Base-by-base conservation (phyloP, 257 asterid species). In the Forsythia suspensa region DNA sequence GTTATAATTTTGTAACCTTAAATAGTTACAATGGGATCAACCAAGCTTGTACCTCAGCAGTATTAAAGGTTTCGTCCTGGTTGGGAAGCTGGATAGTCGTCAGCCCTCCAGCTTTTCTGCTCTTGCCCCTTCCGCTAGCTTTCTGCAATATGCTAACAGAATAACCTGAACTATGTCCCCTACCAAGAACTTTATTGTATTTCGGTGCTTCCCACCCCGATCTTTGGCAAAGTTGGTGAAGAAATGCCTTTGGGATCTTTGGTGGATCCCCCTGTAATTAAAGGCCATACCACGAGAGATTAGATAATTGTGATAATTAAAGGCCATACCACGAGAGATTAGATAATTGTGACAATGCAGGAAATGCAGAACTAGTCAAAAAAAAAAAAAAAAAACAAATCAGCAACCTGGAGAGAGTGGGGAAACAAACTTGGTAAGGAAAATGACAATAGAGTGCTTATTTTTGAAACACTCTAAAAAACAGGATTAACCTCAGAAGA, bases 171-270 rank as follows among this genome's bases (percentile, higher is more conserved):
- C 52, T 80, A 52, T 80, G 82, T 75, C 88, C 90, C 76, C 82
- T 87, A 80, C 86, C 90, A 73, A 74, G 83, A 79, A 85, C 84
- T 88, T 90, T 93, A 52, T 85, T 89, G 81, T 91, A 95, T 85
- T 89, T 95, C n/a, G 98, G 99, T 16, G 98, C 98, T 79, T 91
- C 99, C 99, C 99, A 95, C 24, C n/a, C 97, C 75, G 92, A 93
- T 88, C 82, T 93, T 88, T 93, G 97, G 87, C 98, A 93, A 88
- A 93, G 95, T 80, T 95, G 99, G 71, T 95, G 99, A 85, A 95
- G 99, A 83, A 95, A 84, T 84, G 98, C 99, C 92, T 95, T 95
- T 24, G 99, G 99, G 72, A 86, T 89, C 89, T 90, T 95, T 80
- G 82, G 81, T 37, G 90, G 94, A 83, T 95, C 98, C 77, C n/a